Evolutionary conservation across 495 filamentous ascomycete genomes (phyloP), one percentile per base, ranked within the genome.

Genomic region (Hypoxylon rickii): DNA sequence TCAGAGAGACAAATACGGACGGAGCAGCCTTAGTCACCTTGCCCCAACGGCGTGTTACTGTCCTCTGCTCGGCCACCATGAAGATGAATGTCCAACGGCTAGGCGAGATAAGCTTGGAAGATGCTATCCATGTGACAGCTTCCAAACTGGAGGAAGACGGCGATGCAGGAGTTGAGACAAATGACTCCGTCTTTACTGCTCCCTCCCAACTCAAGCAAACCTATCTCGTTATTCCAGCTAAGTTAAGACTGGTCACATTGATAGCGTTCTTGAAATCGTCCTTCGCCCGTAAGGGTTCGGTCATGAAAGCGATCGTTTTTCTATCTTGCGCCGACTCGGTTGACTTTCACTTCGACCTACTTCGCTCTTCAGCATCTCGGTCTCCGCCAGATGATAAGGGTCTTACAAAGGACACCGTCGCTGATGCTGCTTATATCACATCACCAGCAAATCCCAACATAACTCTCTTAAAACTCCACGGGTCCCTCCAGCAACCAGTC

Each of bases 21-120:
- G 72, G 78, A 36, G 56, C 76, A 31, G 48, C 61, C 22, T 40
- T 80, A 72, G 60, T 76, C 65, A 44, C 83, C 4, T 74, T 98
- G 4, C 95, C 95, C 0, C 76, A 79, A 19, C 81, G 86, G 54
- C 78, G 94, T 51, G 89, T 89, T 0, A 97, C 92, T 0, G 80
- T 96, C n/a, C 78, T 98, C 6, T 97, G 94, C 68, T 97, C 92
- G 5, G 94, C 94, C 7, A 98, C 94, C 1, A 87, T 98, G 85
- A 96, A 96, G 74, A 90, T 94, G 83, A 91, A 89, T 60, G 94
- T 96, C 0, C 90, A 97, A 67, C 86, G 85, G 47, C 73, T 98
- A 10, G 90, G 92, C 42, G 90, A 96, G 64, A 94, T 96, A 67
- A 96, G 91, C 77, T 75, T 98, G 70, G 91, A 95, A 71, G 89